These are phyloP conservation scores for Tarenaya hassleriana DNA, from an alignment of 345 rosid genomes.

Conservation along the genomic window DNA sequence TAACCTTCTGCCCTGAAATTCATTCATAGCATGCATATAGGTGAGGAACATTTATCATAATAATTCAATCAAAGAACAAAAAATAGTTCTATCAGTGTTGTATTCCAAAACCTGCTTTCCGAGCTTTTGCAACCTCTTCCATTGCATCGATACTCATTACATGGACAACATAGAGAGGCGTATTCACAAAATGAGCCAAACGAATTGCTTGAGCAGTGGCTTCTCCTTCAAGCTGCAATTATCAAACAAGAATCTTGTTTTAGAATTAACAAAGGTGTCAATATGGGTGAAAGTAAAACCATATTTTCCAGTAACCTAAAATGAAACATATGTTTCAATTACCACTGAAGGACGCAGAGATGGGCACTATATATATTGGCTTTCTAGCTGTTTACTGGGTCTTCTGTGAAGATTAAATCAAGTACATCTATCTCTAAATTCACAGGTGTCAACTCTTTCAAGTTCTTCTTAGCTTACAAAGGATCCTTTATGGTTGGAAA, in stretches of 20 bases:
- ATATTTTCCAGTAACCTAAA: conserved; percentile 5
- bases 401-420: conserved; percentile 4
- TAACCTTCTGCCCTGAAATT: conserved; percentile 80
- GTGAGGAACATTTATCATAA: no score
- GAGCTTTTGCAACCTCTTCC: conserved; percentile 95
- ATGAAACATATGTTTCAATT: conserved; percentile 20
- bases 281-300: background rate
- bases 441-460: conserved; percentile 92
- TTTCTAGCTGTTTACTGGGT: background rate
- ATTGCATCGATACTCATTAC: conserved; percentile 99
- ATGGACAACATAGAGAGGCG: conserved; percentile 97
- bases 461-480: conserved; percentile 94
- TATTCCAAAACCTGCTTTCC: conserved; percentile 65
- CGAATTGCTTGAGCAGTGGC: conserved; percentile 93
- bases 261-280: background rate
- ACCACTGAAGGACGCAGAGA: conserved; percentile 87
- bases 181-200: conserved; percentile 82
- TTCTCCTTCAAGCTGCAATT: conserved; percentile 86
- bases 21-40: background rate
- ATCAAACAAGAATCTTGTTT: no score
- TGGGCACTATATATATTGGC: background rate
- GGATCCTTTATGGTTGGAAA: conserved; percentile 80
- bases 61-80: background rate
- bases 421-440: conserved; percentile 8
- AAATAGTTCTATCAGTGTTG: background rate